Percentiles rank a stretch among this genome's conserved stretches.
Conservation (phyloP, 805 yeast species). For the Ogataea henricii region DNA sequence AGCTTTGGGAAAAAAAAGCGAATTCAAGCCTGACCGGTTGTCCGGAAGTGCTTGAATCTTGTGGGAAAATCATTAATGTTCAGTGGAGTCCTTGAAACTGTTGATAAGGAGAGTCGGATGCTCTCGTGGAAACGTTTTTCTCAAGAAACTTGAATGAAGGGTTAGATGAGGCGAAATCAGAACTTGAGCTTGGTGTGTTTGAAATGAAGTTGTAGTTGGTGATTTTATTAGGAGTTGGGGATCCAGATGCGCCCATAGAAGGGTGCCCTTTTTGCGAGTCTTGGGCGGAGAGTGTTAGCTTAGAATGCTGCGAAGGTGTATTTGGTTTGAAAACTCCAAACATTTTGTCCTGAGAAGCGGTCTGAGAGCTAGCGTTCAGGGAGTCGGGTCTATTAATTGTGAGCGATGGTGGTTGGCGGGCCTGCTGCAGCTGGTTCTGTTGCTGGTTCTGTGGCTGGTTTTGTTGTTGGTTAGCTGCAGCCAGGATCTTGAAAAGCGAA, state of each 20-base stretch:
- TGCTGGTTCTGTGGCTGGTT: no score
- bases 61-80: neutral
- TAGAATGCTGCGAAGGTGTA: neutral
- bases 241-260: neutral
- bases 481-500: conserved; percentile 22
- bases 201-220: conserved; percentile 23
- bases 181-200: conserved; percentile 24
- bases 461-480: conserved; percentile 22
- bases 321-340: conserved; percentile 7
- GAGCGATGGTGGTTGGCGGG: neutral
- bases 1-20: neutral
- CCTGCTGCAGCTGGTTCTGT: conserved; percentile 1
- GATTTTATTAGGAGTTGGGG: conserved; percentile 16
- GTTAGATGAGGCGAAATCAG: conserved; percentile 19
- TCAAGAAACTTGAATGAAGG: conserved; percentile 13
- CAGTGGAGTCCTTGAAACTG: neutral
- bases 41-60: neutral
- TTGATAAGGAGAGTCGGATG: conserved; percentile 7
- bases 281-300: neutral
- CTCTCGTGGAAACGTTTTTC: conserved; percentile 8
- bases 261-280: neutral
- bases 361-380: neutral
- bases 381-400: neutral
- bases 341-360: conserved; percentile 5
- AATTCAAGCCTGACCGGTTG: neutral